Percentiles rank a stretch among this genome's conserved stretches.
Evolutionary conservation across 1,284 basidiomycete genomes (phyloP).

Genomic region (Cutaneotrichosporon sp.): DNA sequence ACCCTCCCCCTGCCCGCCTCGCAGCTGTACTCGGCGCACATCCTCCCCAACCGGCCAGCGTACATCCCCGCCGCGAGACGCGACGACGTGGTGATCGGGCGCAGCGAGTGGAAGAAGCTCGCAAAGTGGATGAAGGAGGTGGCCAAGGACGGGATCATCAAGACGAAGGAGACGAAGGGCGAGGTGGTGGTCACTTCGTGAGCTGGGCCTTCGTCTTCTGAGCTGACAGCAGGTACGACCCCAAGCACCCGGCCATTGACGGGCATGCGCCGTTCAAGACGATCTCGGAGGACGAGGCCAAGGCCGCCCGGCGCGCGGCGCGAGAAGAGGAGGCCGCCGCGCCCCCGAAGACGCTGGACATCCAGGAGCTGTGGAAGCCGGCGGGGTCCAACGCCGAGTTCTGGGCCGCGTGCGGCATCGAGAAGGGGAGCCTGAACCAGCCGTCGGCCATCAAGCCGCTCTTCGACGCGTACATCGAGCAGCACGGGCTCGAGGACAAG

Average conservation of each 20-base stretch:
- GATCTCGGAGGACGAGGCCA: conserved; percentile 61
- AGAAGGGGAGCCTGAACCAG: conserved; percentile 44
- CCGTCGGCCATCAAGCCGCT: conserved; percentile 56
- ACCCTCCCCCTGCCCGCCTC: conserved; percentile 75
- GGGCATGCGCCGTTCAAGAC: conserved; percentile 62
- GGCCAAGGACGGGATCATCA: conserved; percentile 70
- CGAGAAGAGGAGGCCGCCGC: conserved; percentile 55
- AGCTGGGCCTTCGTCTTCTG: conserved; percentile 10
- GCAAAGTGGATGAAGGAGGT: conserved; percentile 72
- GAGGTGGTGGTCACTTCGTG: conserved; percentile 51
- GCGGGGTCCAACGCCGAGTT: conserved; percentile 60
- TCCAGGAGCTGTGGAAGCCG: conserved; percentile 76
- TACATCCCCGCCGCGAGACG: conserved; percentile 65
- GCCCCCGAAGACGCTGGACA: conserved; percentile 47
- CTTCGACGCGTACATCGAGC: conserved; percentile 65
- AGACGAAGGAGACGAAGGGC: conserved; percentile 69
- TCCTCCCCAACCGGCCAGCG: conserved; percentile 73
- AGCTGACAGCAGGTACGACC: conserved; percentile 59
- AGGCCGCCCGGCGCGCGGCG: conserved; percentile 52
- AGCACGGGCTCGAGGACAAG: conserved; percentile 66
- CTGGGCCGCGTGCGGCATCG: conserved; percentile 62
- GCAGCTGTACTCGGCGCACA: conserved; percentile 70
- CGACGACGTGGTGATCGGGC: conserved; percentile 57
- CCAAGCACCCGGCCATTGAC: conserved; percentile 62
- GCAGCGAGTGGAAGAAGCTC: conserved; percentile 69